Conservation (phyloP, 805 yeast genomes). For the Yamadazyma paraphyllophila region DNA sequence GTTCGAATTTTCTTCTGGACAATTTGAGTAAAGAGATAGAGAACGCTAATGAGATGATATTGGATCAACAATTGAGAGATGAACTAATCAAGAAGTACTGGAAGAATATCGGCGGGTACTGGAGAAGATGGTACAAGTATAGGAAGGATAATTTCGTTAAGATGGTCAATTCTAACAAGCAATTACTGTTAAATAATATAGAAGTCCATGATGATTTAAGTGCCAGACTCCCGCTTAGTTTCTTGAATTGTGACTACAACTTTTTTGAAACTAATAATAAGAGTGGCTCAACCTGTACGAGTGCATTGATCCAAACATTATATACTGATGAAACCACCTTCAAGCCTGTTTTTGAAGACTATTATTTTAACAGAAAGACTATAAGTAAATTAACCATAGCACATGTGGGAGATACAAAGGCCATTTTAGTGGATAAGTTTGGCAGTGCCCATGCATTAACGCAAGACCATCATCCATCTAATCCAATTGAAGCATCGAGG, state of each 20-base stretch:
- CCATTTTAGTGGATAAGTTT: conserved; percentile 74
- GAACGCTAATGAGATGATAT: conserved; percentile 30
- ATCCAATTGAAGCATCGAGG: conserved; percentile 73
- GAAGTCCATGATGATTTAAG: conserved; percentile 51
- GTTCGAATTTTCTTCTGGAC: conserved; percentile 58
- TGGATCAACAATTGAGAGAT: conserved; percentile 29
- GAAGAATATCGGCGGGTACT: conserved; percentile 71
- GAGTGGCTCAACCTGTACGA: conserved; percentile 74
- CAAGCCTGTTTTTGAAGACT: conserved; percentile 32
- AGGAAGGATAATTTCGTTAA: conserved; percentile 30
- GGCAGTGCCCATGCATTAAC: conserved; percentile 83
- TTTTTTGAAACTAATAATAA: conserved; percentile 43
- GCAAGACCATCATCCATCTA: conserved; percentile 81
- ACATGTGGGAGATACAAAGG: conserved; percentile 91
- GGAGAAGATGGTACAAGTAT: conserved; percentile 71
- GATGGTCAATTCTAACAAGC: conserved; percentile 21
- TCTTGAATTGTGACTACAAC: conserved; percentile 62
- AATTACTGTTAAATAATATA: conserved; percentile 15
- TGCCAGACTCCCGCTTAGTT: conserved; percentile 61
- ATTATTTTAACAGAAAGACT: conserved; percentile 65
- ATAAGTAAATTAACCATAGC: conserved; percentile 71
- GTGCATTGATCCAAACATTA: conserved; percentile 55
- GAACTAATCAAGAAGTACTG: conserved; percentile 54
- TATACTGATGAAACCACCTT: conserved; percentile 27
- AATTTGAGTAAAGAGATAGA: conserved; percentile 55